Percentiles rank a stretch among this genome's conserved stretches.
These are phyloP conservation scores for Epithele typhae DNA, from an alignment of 768 basidiomycete genomes.

Conservation along the genomic window DNA sequence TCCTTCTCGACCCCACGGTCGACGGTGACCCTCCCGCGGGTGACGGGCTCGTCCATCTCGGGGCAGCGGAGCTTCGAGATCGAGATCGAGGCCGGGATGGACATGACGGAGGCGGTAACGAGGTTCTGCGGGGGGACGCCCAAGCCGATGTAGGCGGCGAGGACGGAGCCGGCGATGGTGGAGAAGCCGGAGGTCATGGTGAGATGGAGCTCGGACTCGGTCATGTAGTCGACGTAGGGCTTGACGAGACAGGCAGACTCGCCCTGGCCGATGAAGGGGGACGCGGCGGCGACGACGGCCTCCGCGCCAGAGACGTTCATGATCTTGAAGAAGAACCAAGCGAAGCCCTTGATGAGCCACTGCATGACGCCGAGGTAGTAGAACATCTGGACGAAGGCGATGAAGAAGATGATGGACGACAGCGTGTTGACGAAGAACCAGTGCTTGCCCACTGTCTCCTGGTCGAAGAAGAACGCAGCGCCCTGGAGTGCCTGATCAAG, in stretches of 20 bases:
- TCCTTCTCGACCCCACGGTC: conserved; percentile 68
- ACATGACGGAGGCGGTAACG: conserved; percentile 89
- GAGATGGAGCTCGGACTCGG: conserved; percentile 80
- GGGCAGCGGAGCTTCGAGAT: conserved; percentile 87
- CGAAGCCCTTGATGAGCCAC: conserved; percentile 87
- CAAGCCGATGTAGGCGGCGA: conserved; percentile 75
- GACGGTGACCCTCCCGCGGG: conserved; percentile 74
- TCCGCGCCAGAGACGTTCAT: conserved; percentile 94
- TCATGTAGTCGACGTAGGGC: conserved; percentile 84
- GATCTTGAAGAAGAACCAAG: conserved; percentile 91
- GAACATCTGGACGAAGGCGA: conserved; percentile 88
- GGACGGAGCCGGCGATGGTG: conserved; percentile 88
- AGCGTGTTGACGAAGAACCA: conserved; percentile 90
- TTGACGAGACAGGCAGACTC: conserved; percentile 84
- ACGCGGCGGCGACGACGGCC: conserved; percentile 87
- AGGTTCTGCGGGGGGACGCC: conserved; percentile 79
- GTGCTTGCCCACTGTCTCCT: conserved; percentile 55
- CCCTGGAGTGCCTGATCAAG: conserved; percentile 64
- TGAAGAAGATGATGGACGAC: conserved; percentile 85
- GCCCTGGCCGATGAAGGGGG: conserved; percentile 92
- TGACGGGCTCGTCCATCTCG: conserved; percentile 81
- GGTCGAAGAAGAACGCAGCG: conserved; percentile 80
- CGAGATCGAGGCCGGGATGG: conserved; percentile 90
- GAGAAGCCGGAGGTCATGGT: conserved; percentile 93
- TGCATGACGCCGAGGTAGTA: conserved; percentile 92